Base-by-base conservation (phyloP, 495 filamentous ascomycete genomes). In the Penicillium desertorum region DNA sequence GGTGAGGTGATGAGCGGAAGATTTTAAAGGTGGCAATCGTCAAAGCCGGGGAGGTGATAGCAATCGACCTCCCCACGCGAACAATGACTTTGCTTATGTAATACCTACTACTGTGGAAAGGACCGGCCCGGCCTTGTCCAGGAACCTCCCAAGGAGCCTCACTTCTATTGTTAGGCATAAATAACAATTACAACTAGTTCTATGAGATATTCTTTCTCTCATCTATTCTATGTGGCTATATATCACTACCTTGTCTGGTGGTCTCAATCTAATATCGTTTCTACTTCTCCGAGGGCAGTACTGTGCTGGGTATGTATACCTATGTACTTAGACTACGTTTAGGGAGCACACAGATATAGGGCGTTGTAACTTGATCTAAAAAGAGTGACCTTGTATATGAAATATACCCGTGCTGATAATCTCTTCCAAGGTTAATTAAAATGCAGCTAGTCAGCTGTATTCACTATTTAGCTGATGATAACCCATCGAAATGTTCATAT, bases 11-110 rank as follows among this genome's bases (percentile, higher is more conserved):
- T n/a, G 45, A 30, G 23, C 4, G 39, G 48, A 29, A 51, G 48
- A 58, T 39, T 44, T 45, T 36, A 42, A 47, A 59, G 36, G 52
- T 45, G 45, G 43, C 42, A 56, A 56, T 53, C 51, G 23, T 56
- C 53, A 37, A 37, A 56, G 42, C 47, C 32, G 19, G 27, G 45
- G 47, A 50, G 19, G 19, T 50, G 47, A 37, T 50, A 37, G 30
- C 47, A 37, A 50, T 37, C 8, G 19, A 50, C 25, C 45, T 50
- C 32, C 20, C 29, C 47, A 34, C 34, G 17, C 47, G 30, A 36
- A 50, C 47, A 47, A 47, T 47, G 45, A 30, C 17, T 2, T 12
- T 34, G 47, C 29, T 50, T 50, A 50, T n/a, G 47, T 50, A 50
- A 50, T 25, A 12, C 9, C 3, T 25, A 3, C 45, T 30, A 16